Conservation (phyloP, 2,329 filamentous ascomycete genomes). For the Corynespora cassiicola region DNA sequence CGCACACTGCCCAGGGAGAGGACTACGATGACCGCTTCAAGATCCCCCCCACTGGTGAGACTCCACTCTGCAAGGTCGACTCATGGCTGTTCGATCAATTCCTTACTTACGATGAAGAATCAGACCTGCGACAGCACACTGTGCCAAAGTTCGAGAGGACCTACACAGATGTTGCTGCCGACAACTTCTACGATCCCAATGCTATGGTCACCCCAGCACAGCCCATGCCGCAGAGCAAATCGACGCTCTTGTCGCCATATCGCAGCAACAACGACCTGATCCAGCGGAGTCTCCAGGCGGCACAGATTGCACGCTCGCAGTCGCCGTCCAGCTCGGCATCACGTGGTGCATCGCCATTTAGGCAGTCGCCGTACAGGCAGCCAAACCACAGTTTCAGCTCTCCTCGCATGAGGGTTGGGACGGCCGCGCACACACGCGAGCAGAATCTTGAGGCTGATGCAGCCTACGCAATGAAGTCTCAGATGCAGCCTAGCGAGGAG, state of each 20-base stretch:
- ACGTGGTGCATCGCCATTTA: slow-evolving; percentile 82
- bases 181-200: slow-evolving; percentile 83
- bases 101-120: slow-evolving; percentile 68
- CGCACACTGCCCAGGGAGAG: slow-evolving; percentile 61
- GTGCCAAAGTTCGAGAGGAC: slow-evolving; percentile 82
- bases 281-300: slow-evolving; percentile 77
- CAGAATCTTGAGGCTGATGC: slow-evolving; percentile 68
- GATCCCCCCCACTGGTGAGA: slow-evolving; percentile 63
- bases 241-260: slow-evolving; percentile 57
- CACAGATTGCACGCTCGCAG: slow-evolving; percentile 71
- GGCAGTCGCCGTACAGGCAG: slow-evolving; percentile 62
- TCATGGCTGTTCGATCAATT: slow-evolving; percentile 64
- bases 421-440: slow-evolving; percentile 66
- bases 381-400: slow-evolving; percentile 51
- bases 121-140: slow-evolving; percentile 56
- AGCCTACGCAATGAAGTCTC: slow-evolving; percentile 49
- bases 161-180: slow-evolving; percentile 83
- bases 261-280: slow-evolving; percentile 62
- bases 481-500: slow-evolving; percentile 47
- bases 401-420: slow-evolving; percentile 52
- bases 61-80: slow-evolving; percentile 36
- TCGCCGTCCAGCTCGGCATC: slow-evolving; percentile 60
- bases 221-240: slow-evolving; percentile 53
- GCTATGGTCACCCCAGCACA: slow-evolving; percentile 59
- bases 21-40: slow-evolving; percentile 61